A percentile compares a stretch with the other conserved stretches of the same genome.
phyloP scores from a whole-genome alignment of 2,329 filamentous ascomycete species.

The Aotearoamyces nothofagi region DNA sequence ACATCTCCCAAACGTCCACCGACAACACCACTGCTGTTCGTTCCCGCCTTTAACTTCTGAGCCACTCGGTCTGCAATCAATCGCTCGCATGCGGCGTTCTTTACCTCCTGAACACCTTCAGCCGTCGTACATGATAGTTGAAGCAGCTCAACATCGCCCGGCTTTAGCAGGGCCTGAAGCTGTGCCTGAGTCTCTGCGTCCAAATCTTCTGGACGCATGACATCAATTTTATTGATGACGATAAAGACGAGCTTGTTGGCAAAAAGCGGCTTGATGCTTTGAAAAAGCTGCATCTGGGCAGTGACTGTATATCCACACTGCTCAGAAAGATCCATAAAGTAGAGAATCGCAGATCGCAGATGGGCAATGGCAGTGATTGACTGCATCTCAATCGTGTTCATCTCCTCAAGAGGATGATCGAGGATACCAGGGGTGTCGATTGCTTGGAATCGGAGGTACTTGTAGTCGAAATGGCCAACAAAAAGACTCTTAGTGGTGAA shows the following conservation, averaged over 20 bases:
- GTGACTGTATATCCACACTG: slow-evolving; percentile 90
- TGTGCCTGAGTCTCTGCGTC: slow-evolving; percentile 64
- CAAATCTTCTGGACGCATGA: slow-evolving; percentile 75
- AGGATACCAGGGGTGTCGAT: slow-evolving; percentile 98
- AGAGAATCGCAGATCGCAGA: slow-evolving; percentile 84
- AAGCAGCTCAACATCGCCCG: slow-evolving; percentile 81
- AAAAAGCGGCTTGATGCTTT: slow-evolving; percentile 92
- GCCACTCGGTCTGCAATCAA: slow-evolving; percentile 86
- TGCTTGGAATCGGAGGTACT: slow-evolving; percentile 77
- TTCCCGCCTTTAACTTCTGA: slow-evolving; percentile 90
- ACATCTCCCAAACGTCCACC: slow-evolving; percentile 79
- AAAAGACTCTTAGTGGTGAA: slow-evolving; percentile 98
- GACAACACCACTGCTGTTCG: slow-evolving; percentile 57
- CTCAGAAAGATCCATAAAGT: slow-evolving; percentile 96
- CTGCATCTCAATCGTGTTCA: slow-evolving; percentile 99
- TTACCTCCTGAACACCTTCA: slow-evolving; percentile 86
- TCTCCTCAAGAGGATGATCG: slow-evolving; percentile 94
- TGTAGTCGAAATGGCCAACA: slow-evolving; percentile 96
- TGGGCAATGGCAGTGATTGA: slow-evolving; percentile 96
- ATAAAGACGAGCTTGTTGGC: slow-evolving; percentile 95
- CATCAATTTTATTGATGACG: slow-evolving; percentile 96
- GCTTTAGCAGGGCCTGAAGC: slow-evolving; percentile 66
- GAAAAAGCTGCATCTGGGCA: slow-evolving; percentile 88
- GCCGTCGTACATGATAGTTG: slow-evolving; percentile 91
- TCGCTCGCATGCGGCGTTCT: slow-evolving; percentile 87